Evolutionary conservation across 2,329 filamentous ascomycete species (phyloP).

Genomic region (Mariannaea sp.): DNA sequence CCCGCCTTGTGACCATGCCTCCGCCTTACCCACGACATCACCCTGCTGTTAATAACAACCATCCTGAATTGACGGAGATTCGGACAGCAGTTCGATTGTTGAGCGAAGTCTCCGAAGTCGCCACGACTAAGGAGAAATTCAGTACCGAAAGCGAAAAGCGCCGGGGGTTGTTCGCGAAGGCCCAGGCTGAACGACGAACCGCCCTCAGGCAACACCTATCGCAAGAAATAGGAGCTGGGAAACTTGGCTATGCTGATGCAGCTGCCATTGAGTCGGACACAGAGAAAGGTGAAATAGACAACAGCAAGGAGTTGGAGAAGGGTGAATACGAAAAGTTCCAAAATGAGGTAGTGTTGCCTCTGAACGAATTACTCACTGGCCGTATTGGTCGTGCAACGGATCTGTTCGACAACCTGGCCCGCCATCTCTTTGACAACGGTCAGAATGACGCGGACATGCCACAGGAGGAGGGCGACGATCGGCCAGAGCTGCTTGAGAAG

Average conservation of each 20-base stretch:
- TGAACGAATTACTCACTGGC: conserved; percentile 78
- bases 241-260: conserved; percentile 81
- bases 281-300: conserved; percentile 69
- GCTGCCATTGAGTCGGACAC: conserved; percentile 80
- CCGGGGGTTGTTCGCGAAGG: conserved; percentile 58
- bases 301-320: conserved; percentile 75
- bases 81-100: conserved; percentile 74
- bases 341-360: conserved; percentile 77
- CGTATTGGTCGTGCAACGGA: conserved; percentile 75
- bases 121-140: conserved; percentile 68
- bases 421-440: conserved; percentile 70
- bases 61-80: conserved; percentile 83
- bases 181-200: conserved; percentile 59
- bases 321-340: conserved; percentile 86
- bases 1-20: conserved; percentile 87
- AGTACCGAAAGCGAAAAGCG: conserved; percentile 60
- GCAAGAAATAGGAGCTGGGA: conserved; percentile 75
- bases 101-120: conserved; percentile 74
- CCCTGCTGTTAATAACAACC: conserved; percentile 93
- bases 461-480: conserved; percentile 93
- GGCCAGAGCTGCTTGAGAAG: conserved; percentile 92
- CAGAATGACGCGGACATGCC: conserved; percentile 75
- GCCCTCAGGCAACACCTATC: conserved; percentile 77
- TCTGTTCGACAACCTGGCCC: conserved; percentile 77
- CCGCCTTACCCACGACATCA: conserved; percentile 94